A percentile compares a stretch with the other conserved stretches of the same genome.
Conservation (phyloP, 129 eudicot species). For the Chrysanthemum lavandulifolium region DNA sequence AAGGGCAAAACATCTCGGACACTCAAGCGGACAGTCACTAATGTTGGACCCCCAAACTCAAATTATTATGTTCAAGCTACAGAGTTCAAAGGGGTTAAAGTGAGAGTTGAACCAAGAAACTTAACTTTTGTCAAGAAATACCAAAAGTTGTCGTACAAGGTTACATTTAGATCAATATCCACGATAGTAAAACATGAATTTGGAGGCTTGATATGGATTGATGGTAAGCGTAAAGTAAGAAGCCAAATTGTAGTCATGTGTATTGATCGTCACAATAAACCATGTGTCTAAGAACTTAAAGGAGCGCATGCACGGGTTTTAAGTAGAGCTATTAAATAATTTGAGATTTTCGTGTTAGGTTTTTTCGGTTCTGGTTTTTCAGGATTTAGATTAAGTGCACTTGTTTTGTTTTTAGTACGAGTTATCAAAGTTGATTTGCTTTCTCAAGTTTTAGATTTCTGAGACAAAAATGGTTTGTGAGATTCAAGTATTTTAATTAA, state of each 20-base stretch:
- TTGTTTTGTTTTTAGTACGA: too few species aligned
- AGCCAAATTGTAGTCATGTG: slow-evolving; percentile 60
- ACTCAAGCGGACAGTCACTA: slow-evolving; percentile 56
- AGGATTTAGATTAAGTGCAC: too few species aligned
- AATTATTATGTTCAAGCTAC: slow-evolving; percentile 51
- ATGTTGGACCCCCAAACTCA: slow-evolving; percentile 51
- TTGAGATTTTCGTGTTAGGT: too few species aligned
- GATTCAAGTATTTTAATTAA: too few species aligned
- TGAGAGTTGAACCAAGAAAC: slow-evolving; percentile 53
- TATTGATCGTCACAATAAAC: slow-evolving; percentile 10
- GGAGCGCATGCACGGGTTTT: too few species aligned
- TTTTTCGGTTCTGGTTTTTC: too few species aligned
- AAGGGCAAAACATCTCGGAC: slow-evolving; percentile 15
- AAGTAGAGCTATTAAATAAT: too few species aligned
- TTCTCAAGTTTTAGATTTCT: too few species aligned
- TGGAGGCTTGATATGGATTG: slow-evolving; percentile 67
- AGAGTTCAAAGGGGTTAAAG: slow-evolving; percentile 47
- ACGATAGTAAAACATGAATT: slow-evolving; percentile 43
- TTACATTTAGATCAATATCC: slow-evolving; percentile 34
- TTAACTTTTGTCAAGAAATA: slow-evolving; percentile 37
- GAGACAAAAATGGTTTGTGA: too few species aligned
- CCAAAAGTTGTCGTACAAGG: slow-evolving; percentile 57
- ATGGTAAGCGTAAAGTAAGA: slow-evolving; percentile 55
- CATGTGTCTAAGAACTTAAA: neutral
- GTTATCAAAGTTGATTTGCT: too few species aligned